Conservation (phyloP, 371 early-diverging fungal genomes). For the Rhizopus arrhizus region DNA sequence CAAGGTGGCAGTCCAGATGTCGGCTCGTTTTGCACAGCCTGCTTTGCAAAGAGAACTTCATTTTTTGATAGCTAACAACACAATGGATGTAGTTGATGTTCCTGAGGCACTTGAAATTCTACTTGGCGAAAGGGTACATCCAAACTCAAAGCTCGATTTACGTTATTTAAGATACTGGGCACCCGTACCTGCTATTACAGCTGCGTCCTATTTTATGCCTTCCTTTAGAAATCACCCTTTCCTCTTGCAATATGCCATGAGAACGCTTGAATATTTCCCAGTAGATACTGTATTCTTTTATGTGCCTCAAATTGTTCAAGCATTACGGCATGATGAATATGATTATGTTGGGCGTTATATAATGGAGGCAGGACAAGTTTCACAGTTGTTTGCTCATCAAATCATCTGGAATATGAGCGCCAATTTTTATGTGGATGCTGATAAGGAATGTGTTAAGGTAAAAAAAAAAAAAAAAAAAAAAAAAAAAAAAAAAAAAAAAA, state of each 20-base stretch:
- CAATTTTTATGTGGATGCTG: slow-evolving; percentile 84
- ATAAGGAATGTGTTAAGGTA: slow-evolving; percentile 73
- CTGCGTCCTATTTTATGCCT: slow-evolving; percentile 77
- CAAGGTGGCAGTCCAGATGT: slow-evolving; percentile 79
- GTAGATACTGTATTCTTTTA: slow-evolving; percentile 98
- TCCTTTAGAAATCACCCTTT: slow-evolving; percentile 75
- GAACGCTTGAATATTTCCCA: slow-evolving; percentile 85
- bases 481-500: slow-evolving; percentile 23
- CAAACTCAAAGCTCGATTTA: slow-evolving; percentile 43
- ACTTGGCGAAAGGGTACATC: slow-evolving; percentile 56
- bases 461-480: background rate
- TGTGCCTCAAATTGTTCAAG: slow-evolving; percentile 98
- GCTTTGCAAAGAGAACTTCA: slow-evolving; percentile 71
- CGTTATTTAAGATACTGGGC: slow-evolving; percentile 86
- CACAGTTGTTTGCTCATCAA: slow-evolving; percentile 97
- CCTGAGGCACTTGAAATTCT: slow-evolving; percentile 77
- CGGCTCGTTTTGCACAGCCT: slow-evolving; percentile 70
- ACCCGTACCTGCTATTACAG: slow-evolving; percentile 89
- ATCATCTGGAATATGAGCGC: slow-evolving; percentile 99
- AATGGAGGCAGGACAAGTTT: slow-evolving; percentile 86
- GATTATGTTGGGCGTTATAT: slow-evolving; percentile 94
- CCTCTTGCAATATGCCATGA: slow-evolving; percentile 91
- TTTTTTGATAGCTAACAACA: slow-evolving; percentile 62
- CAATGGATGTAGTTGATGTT: slow-evolving; percentile 70
- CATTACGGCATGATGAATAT: slow-evolving; percentile 83